A percentile compares a stretch with the other conserved stretches of the same genome.
These are phyloP conservation scores for Stephania cephalantha DNA, from an alignment of 164 flowering plant genomes.

Conservation along the genomic window DNA sequence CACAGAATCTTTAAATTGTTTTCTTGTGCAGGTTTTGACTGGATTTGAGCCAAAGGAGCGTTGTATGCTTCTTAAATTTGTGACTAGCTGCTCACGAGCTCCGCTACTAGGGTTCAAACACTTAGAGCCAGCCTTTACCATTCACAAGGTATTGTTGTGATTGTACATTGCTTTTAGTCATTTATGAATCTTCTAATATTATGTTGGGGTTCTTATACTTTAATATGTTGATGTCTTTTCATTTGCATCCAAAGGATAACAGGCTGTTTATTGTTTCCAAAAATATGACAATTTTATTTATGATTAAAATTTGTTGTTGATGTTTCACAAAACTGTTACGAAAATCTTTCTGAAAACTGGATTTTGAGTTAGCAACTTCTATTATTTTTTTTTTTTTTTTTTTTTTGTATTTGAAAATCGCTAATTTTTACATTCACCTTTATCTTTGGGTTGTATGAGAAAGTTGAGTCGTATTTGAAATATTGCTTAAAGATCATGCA, in stretches of 20 bases:
- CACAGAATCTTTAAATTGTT: not conserved
- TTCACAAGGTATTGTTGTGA: constrained; percentile 69
- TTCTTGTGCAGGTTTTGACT: constrained; percentile 50
- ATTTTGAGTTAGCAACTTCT: no score
- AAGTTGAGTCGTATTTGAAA: not conserved
- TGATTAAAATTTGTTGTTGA: no score
- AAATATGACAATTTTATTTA: not conserved
- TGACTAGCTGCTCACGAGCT: constrained; percentile 96
- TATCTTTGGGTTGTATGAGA: not conserved
- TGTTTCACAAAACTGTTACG: no score
- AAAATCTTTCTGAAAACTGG: no score
- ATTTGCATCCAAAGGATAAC: not conserved
- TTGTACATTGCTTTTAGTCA: not conserved
- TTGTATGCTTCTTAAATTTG: constrained; percentile 89
- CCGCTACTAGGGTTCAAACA: constrained; percentile 98
- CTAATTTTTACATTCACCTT: no score
- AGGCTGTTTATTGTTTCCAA: not conserved
- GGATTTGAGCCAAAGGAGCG: constrained; percentile 85
- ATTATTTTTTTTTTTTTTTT: no score
- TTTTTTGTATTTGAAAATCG: no score
- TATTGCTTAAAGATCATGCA: not conserved
- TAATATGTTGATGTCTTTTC: not conserved
- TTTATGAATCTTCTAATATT: not conserved
- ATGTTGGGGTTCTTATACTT: not conserved
- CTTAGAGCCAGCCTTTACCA: constrained; percentile 86